phyloP scores from a whole-genome alignment of 805 yeast species.

The Saturnispora hagleri region DNA sequence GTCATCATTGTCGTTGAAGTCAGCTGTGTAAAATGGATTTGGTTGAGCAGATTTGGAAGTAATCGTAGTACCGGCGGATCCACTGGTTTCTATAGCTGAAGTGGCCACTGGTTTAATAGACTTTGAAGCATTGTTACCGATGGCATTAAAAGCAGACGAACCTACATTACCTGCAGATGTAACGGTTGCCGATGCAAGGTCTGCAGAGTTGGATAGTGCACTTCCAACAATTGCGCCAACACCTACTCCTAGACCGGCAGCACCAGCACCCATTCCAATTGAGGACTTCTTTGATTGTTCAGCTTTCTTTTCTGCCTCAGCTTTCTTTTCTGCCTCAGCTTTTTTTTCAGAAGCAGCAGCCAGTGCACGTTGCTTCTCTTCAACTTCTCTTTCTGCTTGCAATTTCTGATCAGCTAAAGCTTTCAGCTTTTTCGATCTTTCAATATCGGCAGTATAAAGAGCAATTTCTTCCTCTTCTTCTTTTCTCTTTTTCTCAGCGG shows the following conservation, averaged over 20 bases:
- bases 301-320: constrained; percentile 27
- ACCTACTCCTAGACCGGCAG: constrained; percentile 20
- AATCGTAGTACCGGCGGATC: constrained; percentile 19
- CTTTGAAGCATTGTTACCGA: constrained; percentile 13
- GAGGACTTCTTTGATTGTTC: constrained; percentile 19
- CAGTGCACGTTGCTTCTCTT: constrained; percentile 29
- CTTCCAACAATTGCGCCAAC: constrained; percentile 12
- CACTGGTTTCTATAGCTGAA: neutral
- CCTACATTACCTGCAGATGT: constrained; percentile 12
- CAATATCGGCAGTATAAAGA: constrained; percentile 22
- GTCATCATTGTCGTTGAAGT: constrained; percentile 7
- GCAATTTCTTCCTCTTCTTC: constrained; percentile 28
- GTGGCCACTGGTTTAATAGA: constrained; percentile 18
- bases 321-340: constrained; percentile 14
- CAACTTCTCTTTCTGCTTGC: constrained; percentile 31
- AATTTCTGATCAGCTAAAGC: constrained; percentile 27
- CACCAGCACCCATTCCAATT: constrained; percentile 13
- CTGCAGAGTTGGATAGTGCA: constrained; percentile 5
- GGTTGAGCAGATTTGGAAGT: constrained; percentile 2
- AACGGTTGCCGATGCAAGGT: constrained; percentile 9
- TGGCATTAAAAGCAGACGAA: constrained; percentile 13
- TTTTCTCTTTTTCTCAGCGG: constrained; percentile 20
- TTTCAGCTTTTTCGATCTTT: constrained; percentile 33
- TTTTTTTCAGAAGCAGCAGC: constrained; percentile 25
- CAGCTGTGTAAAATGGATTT: constrained; percentile 13